Evolutionary conservation across 2,329 filamentous ascomycete genomes (phyloP).

Genomic region (Arachnomyces sp.): DNA sequence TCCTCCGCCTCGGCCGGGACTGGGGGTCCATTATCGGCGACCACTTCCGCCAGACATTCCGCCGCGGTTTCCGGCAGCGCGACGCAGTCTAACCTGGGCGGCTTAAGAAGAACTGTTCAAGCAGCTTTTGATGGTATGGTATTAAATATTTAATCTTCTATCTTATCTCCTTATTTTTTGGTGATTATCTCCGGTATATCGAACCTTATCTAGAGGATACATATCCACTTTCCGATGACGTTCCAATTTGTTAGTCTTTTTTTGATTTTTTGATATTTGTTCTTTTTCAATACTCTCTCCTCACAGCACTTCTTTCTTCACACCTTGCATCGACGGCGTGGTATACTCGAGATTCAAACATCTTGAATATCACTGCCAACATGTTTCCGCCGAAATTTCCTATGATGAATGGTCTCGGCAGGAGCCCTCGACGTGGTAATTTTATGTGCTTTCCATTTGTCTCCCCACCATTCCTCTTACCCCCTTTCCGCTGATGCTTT

Average conservation of each 20-base stretch:
- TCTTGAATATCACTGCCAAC: too few species aligned
- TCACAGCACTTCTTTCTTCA: not conserved
- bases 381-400: too few species aligned
- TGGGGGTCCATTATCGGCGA: slow-evolving; percentile 25
- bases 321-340: not conserved
- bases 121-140: slow-evolving; percentile 38
- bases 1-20: slow-evolving; percentile 29
- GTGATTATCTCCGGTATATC: slow-evolving; percentile 10
- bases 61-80: slow-evolving; percentile 19
- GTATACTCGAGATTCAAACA: slow-evolving; percentile 1
- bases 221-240: not conserved
- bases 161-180: slow-evolving; percentile 10
- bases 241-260: not conserved
- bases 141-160: slow-evolving; percentile 15
- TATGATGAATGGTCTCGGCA: too few species aligned
- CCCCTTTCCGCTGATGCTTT: too few species aligned
- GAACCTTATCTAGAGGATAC: slow-evolving; percentile 4
- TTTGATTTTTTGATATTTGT: slow-evolving; percentile 1
- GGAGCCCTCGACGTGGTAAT: too few species aligned
- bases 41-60: slow-evolving; percentile 22
- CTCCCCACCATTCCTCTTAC: too few species aligned
- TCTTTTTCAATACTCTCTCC: not conserved
- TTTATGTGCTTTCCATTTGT: too few species aligned
- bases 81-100: slow-evolving; percentile 18
- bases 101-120: slow-evolving; percentile 37